phyloP scores from a whole-genome alignment of 768 basidiomycete genomes.

The Auricularia sp. region DNA sequence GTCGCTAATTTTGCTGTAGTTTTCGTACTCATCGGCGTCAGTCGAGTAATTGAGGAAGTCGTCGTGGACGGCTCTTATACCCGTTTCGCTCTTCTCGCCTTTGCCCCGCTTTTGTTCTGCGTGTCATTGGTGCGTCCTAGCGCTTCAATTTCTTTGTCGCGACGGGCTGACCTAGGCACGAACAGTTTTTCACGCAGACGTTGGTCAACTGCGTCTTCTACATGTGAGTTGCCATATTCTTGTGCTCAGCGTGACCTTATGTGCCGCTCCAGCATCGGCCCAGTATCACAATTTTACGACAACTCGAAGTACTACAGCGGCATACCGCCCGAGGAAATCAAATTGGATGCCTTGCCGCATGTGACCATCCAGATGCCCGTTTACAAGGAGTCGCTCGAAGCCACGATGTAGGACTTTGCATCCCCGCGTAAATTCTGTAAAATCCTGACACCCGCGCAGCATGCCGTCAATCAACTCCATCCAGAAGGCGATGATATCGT shows the following conservation, averaged over 20 bases:
- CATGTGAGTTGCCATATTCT: conserved; percentile 26
- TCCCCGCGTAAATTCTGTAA: too few relatives aligned
- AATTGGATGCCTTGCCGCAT: conserved; percentile 37
- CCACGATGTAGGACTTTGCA: conserved; percentile 25
- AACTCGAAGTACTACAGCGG: conserved; percentile 50
- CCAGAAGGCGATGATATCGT: conserved; percentile 28
- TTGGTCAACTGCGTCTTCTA: conserved; percentile 25
- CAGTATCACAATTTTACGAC: conserved; percentile 40
- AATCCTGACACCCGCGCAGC: conserved; percentile 5
- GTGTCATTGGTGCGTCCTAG: conserved; percentile 27
- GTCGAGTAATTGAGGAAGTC: conserved; percentile 47
- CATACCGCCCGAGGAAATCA: conserved; percentile 25
- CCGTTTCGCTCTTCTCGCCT: conserved; percentile 34
- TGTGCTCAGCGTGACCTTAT: background rate
- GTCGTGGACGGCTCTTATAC: conserved; percentile 35
- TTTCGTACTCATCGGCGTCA: conserved; percentile 56
- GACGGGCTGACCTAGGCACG: too few relatives aligned
- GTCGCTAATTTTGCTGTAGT: conserved; percentile 13
- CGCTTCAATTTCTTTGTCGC: too few relatives aligned
- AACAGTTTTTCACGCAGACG: conserved; percentile 9
- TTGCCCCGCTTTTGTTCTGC: conserved; percentile 34
- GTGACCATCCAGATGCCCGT: conserved; percentile 50
- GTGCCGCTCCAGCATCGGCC: conserved; percentile 29
- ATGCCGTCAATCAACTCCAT: conserved; percentile 35
- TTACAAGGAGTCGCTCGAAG: conserved; percentile 46